phyloP scores from a whole-genome alignment of 257 asterid species.

The Solanum ossicruentum region DNA sequence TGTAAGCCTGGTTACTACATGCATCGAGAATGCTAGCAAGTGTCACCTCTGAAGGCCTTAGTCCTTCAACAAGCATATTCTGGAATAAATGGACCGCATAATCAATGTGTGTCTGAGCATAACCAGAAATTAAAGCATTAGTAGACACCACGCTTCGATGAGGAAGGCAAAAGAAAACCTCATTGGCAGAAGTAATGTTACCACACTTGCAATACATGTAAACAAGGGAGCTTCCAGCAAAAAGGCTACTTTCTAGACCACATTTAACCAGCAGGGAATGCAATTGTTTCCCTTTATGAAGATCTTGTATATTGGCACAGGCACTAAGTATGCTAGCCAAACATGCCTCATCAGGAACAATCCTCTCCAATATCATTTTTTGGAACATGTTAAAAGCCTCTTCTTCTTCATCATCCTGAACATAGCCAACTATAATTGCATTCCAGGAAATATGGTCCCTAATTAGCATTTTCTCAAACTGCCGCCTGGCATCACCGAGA shows the following conservation, averaged over 20 bases:
- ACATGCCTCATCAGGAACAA: constrained; percentile 74
- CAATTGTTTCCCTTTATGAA: constrained; percentile 50
- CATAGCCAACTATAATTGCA: constrained; percentile 74
- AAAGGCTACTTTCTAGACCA: constrained; percentile 60
- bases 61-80: constrained; percentile 40
- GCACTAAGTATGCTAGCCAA: constrained; percentile 80
- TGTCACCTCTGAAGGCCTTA: constrained; percentile 78
- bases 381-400: constrained; percentile 55
- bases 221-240: constrained; percentile 71
- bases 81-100: constrained; percentile 35
- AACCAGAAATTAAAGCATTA: constrained; percentile 74
- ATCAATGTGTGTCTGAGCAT: constrained; percentile 28
- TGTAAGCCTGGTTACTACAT: constrained; percentile 22
- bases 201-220: constrained; percentile 92
- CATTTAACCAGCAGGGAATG: constrained; percentile 58
- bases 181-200: constrained; percentile 33
- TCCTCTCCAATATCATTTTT: constrained; percentile 41
- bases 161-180: constrained; percentile 53
- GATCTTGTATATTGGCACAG: constrained; percentile 39
- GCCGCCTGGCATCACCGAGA: constrained; percentile 37
- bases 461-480: constrained; percentile 40
- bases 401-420: constrained; percentile 54
- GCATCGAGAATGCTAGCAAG: constrained; percentile 73
- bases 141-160: constrained; percentile 43
- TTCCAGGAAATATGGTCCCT: constrained; percentile 86